Base-by-base conservation (phyloP, 2,329 filamentous ascomycete genomes). In the Verticillium isaacii region DNA sequence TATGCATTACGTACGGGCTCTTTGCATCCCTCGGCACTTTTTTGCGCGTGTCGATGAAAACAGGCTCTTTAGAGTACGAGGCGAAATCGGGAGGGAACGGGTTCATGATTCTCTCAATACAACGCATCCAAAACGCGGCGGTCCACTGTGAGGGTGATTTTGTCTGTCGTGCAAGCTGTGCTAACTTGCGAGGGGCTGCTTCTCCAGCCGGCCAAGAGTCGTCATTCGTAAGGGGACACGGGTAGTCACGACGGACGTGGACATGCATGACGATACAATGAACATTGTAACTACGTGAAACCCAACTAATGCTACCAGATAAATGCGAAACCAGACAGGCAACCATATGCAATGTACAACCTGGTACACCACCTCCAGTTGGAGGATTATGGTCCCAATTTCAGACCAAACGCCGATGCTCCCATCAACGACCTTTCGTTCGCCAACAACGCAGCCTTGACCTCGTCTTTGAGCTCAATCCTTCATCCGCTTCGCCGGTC, bases 401-500 rank as follows among this genome's bases (percentile, higher is more conserved):
- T 29, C 34, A 36, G 34, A 36, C 34, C 14, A 14, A 52, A 52
- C 54, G 54, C 54, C 29, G 15, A 32, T 17, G 29, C 25, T 19
- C 19, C 14, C 25, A 17, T 4, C 29, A 17, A 12, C 29, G 8
- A 32, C 29, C 29, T 6, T 1, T 29, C 29, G 29, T 29, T 29
- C 29, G 14, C n/a, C 25, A 32, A 8, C 29, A 17, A 34, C 15
- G n/a, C 29, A 36, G 9, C 34, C 14, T 11, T 14, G 14, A 36
- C 11, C 14, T 36, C 34, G 3, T 14, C 9, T 36, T 12, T 37
- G n/a, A 6, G n/a, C 15, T 45, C 29, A 59, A 15, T 89, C 87
- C 72, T 89, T 90, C 23, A 88, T 67, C 63, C 87, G 78, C 77
- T 90, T 90, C 4, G 77, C 76, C 0, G 85, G 85, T 39, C 87